Evolutionary conservation across 768 basidiomycete species (phyloP), one percentile per base, ranked within the genome.

Genomic region (Cytidiella melzeri): DNA sequence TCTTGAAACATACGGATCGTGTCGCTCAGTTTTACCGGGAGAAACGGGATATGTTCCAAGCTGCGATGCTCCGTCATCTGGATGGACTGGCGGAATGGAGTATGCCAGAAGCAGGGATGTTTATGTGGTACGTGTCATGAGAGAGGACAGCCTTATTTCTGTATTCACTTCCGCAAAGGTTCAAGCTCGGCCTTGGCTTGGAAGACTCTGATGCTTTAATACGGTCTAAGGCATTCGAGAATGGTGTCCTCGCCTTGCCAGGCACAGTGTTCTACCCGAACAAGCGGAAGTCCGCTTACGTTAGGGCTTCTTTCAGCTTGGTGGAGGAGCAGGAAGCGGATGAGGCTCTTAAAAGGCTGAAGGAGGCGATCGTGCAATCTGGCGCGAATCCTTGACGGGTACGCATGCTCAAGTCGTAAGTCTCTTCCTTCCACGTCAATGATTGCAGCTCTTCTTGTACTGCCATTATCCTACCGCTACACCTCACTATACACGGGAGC

Each of bases 221-320:
- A 57, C 73, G 76, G 48, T 83, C 77, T 5, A 81, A 80, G 47
- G 92, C 92, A 9, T 76, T 88, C 48, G 80, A 83, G 55, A 77
- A 78, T 20, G 92, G 92, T 18, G 87, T 96, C 6, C 78, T 96
- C n/a, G 92, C 88, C 15, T 75, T 96, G 10, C 93, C 93, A 1
- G 93, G 93, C 13, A 82, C 77, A 1, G 81, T 81, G 18, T 94
- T 93, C 70, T 71, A 85, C 48, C 90, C 92, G 13, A 80, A 76
- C 51, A 83, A 80, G 11, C 68, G 76, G 36, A 80, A 74, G 61
- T 83, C 84, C 5, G 72, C 81, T 20, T 89, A 85, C 61, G 87
- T 94, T 24, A 76, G 93, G 38, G 88, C 89, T 15, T 74, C 87
- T 34, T 96, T 95, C 68, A 89, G 87, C 61, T 63, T 87, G 50